Percentiles rank a stretch among this genome's conserved stretches.
phyloP scores from a whole-genome alignment of 148 eudicot species.

The Dianthus caryophyllus region DNA sequence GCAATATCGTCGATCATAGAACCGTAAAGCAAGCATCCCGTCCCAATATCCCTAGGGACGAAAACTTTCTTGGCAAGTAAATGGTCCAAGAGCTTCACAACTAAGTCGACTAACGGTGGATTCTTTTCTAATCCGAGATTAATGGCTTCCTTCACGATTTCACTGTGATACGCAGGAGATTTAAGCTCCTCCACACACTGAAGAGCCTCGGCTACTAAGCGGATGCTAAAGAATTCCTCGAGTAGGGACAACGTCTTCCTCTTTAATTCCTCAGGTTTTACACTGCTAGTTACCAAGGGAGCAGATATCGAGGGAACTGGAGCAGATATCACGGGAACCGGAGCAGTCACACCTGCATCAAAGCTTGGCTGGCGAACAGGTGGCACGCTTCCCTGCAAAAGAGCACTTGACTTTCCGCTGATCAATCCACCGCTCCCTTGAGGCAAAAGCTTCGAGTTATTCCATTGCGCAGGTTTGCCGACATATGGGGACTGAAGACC shows the following conservation, averaged over 20 bases:
- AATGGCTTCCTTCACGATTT: conserved; percentile 75
- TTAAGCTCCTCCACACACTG: conserved; percentile 73
- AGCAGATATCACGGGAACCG: conserved; percentile 13
- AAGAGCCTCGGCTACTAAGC: conserved; percentile 68
- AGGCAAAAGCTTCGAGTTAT: conserved; percentile 64
- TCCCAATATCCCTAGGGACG: conserved; percentile 39
- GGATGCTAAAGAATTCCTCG: conserved; percentile 73
- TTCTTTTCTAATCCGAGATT: conserved; percentile 65
- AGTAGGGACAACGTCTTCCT: conserved; percentile 58
- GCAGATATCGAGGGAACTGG: conserved; percentile 23
- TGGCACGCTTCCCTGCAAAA: conserved; percentile 66
- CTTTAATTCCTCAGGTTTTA: conserved; percentile 41
- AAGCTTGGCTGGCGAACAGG: conserved; percentile 43
- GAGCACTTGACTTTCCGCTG: conserved; percentile 64
- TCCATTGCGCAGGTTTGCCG: conserved; percentile 43
- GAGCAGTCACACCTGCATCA: conserved; percentile 31
- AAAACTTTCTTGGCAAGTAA: conserved; percentile 53
- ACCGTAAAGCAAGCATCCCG: conserved; percentile 65
- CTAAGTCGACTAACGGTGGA: conserved; percentile 63
- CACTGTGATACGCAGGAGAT: conserved; percentile 60
- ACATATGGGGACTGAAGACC: conserved; percentile 43
- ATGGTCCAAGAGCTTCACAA: conserved; percentile 61
- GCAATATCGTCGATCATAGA: conserved; percentile 67
- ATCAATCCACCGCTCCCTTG: conserved; percentile 61
- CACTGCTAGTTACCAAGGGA: conserved; percentile 21